Percentiles rank a stretch among this genome's conserved stretches.
These are phyloP conservation scores for Clarireedia paspali DNA, from an alignment of 2,329 filamentous ascomycete genomes.

Conservation along the genomic window DNA sequence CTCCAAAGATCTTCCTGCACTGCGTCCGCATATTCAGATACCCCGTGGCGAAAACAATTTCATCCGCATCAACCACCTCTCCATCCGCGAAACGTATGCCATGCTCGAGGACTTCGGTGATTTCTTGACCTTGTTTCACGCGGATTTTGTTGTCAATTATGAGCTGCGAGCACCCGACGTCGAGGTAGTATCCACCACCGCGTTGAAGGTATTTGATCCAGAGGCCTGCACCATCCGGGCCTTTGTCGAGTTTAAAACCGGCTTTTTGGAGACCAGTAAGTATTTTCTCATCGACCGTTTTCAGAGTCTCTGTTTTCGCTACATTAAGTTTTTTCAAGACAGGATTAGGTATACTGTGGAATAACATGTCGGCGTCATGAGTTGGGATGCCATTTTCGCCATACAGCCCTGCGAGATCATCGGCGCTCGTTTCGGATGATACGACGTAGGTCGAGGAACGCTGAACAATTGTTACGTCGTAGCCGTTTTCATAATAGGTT, in stretches of 20 bases:
- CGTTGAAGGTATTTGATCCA: slow-evolving; percentile 52
- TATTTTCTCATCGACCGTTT: slow-evolving; percentile 30
- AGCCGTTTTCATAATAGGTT: slow-evolving; percentile 58
- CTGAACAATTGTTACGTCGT: slow-evolving; percentile 62
- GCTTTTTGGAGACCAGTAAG: slow-evolving; percentile 44
- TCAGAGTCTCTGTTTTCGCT: slow-evolving; percentile 34
- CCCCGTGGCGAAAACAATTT: slow-evolving; percentile 42
- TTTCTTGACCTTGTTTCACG: slow-evolving; percentile 40
- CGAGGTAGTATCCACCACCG: slow-evolving; percentile 51
- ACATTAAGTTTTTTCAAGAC: slow-evolving; percentile 53
- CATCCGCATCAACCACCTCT: slow-evolving; percentile 39
- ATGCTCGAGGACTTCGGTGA: slow-evolving; percentile 34
- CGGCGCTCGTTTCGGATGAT: slow-evolving; percentile 39
- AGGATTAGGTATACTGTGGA: slow-evolving; percentile 49
- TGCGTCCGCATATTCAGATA: slow-evolving; percentile 48
- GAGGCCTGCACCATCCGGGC: slow-evolving; percentile 46
- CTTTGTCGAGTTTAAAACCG: slow-evolving; percentile 51
- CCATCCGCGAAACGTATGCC: slow-evolving; percentile 38
- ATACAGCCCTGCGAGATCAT: slow-evolving; percentile 35
- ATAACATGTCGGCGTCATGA: slow-evolving; percentile 58
- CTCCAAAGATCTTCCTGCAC: slow-evolving; percentile 41
- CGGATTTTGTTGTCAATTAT: slow-evolving; percentile 46
- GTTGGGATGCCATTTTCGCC: slow-evolving; percentile 43
- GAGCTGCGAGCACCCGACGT: slow-evolving; percentile 45
- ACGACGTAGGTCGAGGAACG: slow-evolving; percentile 58